Evolutionary conservation across 73 alveolate species (phyloP).

Genomic region (Paramecium sonneborni): DNA sequence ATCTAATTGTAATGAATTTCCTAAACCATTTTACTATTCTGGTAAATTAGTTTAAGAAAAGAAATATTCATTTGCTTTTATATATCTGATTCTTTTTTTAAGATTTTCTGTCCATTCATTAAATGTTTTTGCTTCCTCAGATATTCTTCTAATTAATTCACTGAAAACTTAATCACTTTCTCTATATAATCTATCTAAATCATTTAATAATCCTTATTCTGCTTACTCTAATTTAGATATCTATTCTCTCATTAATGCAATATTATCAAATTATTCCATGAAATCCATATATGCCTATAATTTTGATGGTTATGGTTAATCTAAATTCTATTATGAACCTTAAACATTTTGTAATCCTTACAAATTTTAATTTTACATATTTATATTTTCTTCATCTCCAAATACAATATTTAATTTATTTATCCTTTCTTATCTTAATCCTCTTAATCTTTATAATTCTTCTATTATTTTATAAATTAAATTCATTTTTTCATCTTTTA

Average conservation of each 20-base stretch:
- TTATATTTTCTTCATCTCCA: conserved; percentile 55
- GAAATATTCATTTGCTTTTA: conserved; percentile 61
- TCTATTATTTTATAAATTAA: conserved; percentile 51
- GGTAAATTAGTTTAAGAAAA: conserved; percentile 24
- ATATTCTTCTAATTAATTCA: conserved; percentile 48
- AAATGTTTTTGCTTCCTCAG: conserved; percentile 65
- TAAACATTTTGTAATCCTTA: neutral
- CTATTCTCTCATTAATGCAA: conserved; percentile 44
- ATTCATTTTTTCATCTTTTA: conserved; percentile 63
- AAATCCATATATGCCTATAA: conserved; percentile 53
- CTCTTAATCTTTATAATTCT: neutral
- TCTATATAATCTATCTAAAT: conserved; percentile 46
- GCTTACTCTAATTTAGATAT: conserved; percentile 11
- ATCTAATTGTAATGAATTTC: conserved; percentile 16
- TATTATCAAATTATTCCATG: conserved; percentile 62
- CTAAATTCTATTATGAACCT: neutral
- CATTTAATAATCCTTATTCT: conserved; percentile 23
- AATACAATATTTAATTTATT: conserved; percentile 50
- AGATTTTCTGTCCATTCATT: conserved; percentile 63
- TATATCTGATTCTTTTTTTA: conserved; percentile 30
- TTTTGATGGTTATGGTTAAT: conserved; percentile 41
- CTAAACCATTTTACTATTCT: neutral
- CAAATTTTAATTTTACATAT: neutral
- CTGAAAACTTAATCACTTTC: conserved; percentile 63
- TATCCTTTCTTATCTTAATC: conserved; percentile 59